Conservation (phyloP, 164 flowering plant genomes). For the Dillenia turbinata region DNA sequence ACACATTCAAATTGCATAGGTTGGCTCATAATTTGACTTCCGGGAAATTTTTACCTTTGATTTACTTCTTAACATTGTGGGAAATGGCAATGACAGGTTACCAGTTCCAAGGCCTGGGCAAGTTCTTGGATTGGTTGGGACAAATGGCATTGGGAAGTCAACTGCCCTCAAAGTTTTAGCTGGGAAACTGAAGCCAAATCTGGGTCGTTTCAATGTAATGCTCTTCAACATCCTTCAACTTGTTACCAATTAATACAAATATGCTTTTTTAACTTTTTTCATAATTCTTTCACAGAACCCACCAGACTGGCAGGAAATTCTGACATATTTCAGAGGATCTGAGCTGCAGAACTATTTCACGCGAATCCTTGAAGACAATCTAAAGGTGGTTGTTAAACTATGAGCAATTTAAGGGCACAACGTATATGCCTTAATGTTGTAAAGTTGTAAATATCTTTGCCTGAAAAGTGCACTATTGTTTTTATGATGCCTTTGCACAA, state of each 20-base stretch:
- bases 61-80: slow-evolving; percentile 2
- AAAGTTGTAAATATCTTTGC: too few relatives aligned
- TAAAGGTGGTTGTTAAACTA: slow-evolving; percentile 51
- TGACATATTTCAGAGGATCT: slow-evolving; percentile 95
- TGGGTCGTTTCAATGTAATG: slow-evolving; percentile 92
- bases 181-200: slow-evolving; percentile 92
- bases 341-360: slow-evolving; percentile 98
- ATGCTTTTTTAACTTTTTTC: background rate
- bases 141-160: slow-evolving; percentile 98
- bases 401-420: too few relatives aligned
- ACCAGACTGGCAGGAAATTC: slow-evolving; percentile 97
- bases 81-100: slow-evolving; percentile 45
- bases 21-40: slow-evolving; percentile 16
- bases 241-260: background rate
- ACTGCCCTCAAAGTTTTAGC: slow-evolving; percentile 98
- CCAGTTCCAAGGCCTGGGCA: slow-evolving; percentile 99
- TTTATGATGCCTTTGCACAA: too few relatives aligned
- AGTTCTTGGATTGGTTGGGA: slow-evolving; percentile 97
- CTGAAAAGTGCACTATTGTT: too few relatives aligned
- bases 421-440: too few relatives aligned
- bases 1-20: slow-evolving; percentile 97
- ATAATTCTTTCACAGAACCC: slow-evolving; percentile 65
- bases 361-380: slow-evolving; percentile 89
- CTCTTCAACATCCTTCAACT: background rate
- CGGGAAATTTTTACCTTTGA: background rate